Evolutionary conservation across 441 rosid genomes (phyloP).

Genomic region (Erodium chrysanthum): DNA sequence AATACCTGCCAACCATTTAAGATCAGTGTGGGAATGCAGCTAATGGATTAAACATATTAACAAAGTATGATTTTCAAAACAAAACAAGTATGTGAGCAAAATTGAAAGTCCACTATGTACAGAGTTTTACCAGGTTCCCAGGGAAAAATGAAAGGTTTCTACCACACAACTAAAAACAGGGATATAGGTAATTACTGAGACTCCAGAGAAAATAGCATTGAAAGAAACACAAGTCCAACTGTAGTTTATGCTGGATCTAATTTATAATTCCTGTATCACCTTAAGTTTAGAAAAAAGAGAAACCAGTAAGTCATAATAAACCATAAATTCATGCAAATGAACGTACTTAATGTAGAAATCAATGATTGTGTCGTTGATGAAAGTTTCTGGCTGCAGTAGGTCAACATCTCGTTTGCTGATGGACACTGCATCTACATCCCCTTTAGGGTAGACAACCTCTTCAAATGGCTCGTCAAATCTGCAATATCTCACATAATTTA

Average conservation of each 20-base stretch:
- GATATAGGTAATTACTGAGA: neutral
- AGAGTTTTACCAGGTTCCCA: neutral
- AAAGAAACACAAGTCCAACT: neutral
- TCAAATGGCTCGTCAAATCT: slow-evolving; percentile 81
- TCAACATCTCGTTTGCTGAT: slow-evolving; percentile 64
- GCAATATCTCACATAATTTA: slow-evolving; percentile 27
- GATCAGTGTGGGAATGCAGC: slow-evolving; percentile 3
- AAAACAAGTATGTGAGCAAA: slow-evolving; percentile 1
- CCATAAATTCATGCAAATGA: slow-evolving; percentile 15
- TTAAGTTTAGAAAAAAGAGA: slow-evolving; percentile 21
- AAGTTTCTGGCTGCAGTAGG: slow-evolving; percentile 61
- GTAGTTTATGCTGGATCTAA: neutral
- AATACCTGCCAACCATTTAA: slow-evolving; percentile 36
- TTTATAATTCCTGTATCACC: slow-evolving; percentile 1
- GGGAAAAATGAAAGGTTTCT: neutral
- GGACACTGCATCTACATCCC: slow-evolving; percentile 69
- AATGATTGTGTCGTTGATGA: slow-evolving; percentile 79
- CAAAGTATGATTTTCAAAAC: too few species aligned
- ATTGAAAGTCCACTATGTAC: neutral
- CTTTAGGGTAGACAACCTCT: slow-evolving; percentile 75
- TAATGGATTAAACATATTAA: slow-evolving; percentile 14
- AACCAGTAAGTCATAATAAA: slow-evolving; percentile 17
- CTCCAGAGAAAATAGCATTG: neutral
- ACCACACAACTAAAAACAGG: neutral
- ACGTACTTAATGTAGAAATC: slow-evolving; percentile 84